Evolutionary conservation across 441 rosid genomes (phyloP), one percentile per base, ranked within the genome.

Genomic region (Gossypium lobatum): DNA sequence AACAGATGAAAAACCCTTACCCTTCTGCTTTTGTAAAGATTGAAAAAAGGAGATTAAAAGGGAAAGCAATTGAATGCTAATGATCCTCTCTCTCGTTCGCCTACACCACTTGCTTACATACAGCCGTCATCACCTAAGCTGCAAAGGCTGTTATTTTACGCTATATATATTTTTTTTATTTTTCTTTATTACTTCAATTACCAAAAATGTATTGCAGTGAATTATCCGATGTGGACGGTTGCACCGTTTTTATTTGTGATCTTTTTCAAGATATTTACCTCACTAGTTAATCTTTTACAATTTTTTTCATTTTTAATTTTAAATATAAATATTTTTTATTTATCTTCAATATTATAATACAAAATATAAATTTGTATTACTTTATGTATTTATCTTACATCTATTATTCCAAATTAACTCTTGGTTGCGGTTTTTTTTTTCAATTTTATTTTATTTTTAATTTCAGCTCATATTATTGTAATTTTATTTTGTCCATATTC

Each of bases 81-180:
- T 62, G 72, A 67, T 67, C 72, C 45, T 69, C 54, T 60, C 76
- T 71, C 20, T 50, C 7, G 48, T 62, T 13, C 64, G 64, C 37
- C 64, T 59, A 59, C 14, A 6, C 14, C 64, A 59, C 17, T 59
- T 25, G 18, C 37, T 25, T 25, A 59, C 64, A 11, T 55, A 77
- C 75, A 75, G 76, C 80, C 76, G 81, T 75, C 82, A 34, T 74
- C 79, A 74, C 65, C 76, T 42, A 4, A 67, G 72, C 13, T 25
- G 23, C 45, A 50, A 31, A 63, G 80, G 69, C 78, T 78, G 82
- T n/a, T 48, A 60, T 72, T 76, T 76, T 73, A 82, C 83, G 84
- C 84, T 80, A 80, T 54, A 6, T 66, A 10, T 20, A 4, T 42
- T 42, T 3, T n/a, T 0, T 10, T 67, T 67, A 6, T 31, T 31